Evolutionary conservation across 139 green algal genomes (phyloP).

Genomic region (Desmodesmus armatus): DNA sequence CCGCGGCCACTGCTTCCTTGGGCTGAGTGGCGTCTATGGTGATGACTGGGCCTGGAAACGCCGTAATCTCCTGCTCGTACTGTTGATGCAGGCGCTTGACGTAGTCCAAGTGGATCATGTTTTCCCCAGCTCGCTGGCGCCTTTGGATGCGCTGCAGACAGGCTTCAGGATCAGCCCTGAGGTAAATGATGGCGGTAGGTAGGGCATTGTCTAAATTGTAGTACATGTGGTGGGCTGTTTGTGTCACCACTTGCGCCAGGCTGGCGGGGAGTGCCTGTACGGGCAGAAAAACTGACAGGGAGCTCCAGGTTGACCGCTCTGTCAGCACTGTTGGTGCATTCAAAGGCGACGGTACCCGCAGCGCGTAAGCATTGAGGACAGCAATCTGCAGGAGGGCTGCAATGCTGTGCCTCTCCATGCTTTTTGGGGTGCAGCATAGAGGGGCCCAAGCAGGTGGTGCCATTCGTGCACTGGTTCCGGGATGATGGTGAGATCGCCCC

Average conservation of each 20-base stretch:
- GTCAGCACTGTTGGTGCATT: not conserved
- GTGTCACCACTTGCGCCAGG: not conserved
- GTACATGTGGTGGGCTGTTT: not conserved
- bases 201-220: not conserved
- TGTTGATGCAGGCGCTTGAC: not conserved
- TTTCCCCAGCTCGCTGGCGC: not conserved
- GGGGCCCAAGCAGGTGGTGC: not conserved
- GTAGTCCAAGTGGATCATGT: not conserved
- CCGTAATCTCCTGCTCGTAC: not conserved
- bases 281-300: not conserved
- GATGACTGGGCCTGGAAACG: not conserved
- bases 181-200: slow-evolving; percentile 13
- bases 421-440: not conserved
- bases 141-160: not conserved
- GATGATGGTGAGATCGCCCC: not conserved
- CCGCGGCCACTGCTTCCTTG: not conserved
- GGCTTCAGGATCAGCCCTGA: not conserved
- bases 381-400: slow-evolving; percentile 29
- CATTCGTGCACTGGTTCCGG: slow-evolving; percentile 6
- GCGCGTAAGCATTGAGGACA: not conserved
- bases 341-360: not conserved
- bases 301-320: not conserved
- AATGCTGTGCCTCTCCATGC: not conserved
- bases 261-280: not conserved
- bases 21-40: not conserved